Conservation (phyloP, 2,329 filamentous ascomycete genomes). For the Scorias spongiosa region DNA sequence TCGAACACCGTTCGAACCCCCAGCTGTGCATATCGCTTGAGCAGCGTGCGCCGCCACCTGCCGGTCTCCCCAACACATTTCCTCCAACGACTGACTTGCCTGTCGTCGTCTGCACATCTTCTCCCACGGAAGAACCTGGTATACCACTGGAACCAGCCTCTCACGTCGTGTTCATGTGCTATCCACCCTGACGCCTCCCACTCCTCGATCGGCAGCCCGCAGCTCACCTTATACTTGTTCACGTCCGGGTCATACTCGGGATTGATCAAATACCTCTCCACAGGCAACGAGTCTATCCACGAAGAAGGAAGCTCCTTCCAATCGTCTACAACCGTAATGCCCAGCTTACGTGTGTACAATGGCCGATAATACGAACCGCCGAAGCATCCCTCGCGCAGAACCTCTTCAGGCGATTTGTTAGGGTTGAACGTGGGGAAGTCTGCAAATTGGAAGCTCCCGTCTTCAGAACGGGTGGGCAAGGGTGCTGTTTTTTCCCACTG, state of each 20-base stretch:
- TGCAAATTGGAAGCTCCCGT: constrained; percentile 31
- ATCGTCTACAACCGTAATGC: constrained; percentile 29
- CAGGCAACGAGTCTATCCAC: constrained; percentile 30
- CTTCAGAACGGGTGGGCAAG: constrained; percentile 27
- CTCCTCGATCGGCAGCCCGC: constrained; percentile 39
- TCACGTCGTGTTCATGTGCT: constrained; percentile 35
- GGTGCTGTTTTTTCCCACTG: constrained; percentile 27
- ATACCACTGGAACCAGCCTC: constrained; percentile 45
- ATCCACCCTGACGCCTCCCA: constrained; percentile 44
- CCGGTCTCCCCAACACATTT: constrained; percentile 38
- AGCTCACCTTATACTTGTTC: constrained; percentile 39
- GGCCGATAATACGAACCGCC: constrained; percentile 39
- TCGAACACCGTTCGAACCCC: constrained; percentile 37
- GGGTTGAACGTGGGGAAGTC: constrained; percentile 31
- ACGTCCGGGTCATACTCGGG: constrained; percentile 30
- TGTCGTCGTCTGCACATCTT: constrained; percentile 36
- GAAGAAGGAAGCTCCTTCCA: constrained; percentile 30
- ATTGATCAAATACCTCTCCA: constrained; percentile 25
- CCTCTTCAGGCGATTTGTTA: constrained; percentile 38
- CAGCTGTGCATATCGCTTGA: constrained; percentile 36
- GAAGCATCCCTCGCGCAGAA: constrained; percentile 38
- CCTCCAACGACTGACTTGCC: constrained; percentile 37
- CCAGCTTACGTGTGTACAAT: constrained; percentile 29
- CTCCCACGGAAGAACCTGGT: constrained; percentile 36
- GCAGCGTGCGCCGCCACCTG: constrained; percentile 34